phyloP scores from a whole-genome alignment of 306 rosid genomes.

The Arachis stenosperma region DNA sequence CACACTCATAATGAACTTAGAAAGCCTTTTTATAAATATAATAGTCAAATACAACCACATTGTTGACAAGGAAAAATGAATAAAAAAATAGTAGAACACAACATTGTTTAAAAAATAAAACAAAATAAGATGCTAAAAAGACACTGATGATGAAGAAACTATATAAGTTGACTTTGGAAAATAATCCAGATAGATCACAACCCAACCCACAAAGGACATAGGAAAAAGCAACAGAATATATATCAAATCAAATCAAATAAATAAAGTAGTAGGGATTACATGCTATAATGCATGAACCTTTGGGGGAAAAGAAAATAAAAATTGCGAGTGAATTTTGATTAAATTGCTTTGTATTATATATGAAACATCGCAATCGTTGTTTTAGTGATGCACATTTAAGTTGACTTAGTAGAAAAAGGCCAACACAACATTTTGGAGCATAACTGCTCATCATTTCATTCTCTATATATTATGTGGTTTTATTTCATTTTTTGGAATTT shows the following conservation, averaged over 20 bases:
- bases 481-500: conserved; percentile 22
- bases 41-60: conserved; percentile 26
- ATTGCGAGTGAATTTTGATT: conserved; percentile 30
- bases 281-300: conserved; percentile 41
- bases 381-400: conserved; percentile 39
- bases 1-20: background rate
- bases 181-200: conserved; percentile 42
- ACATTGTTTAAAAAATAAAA: background rate
- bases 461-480: background rate
- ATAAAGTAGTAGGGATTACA: conserved; percentile 16
- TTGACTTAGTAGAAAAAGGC: conserved; percentile 45
- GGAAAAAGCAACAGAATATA: conserved; percentile 4
- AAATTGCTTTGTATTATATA: conserved; percentile 24
- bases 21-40: conserved; percentile 1
- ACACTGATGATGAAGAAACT: conserved; percentile 34
- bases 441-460: conserved; percentile 3
- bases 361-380: conserved; percentile 25
- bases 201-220: conserved; percentile 21
- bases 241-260: no score
- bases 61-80: conserved; percentile 24
- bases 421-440: conserved; percentile 29
- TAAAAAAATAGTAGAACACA: background rate
- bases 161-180: conserved; percentile 43
- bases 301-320: conserved; percentile 34
- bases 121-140: conserved; percentile 7